phyloP scores from a whole-genome alignment of 352 stramenopile species.

The Globisporangium polare region DNA sequence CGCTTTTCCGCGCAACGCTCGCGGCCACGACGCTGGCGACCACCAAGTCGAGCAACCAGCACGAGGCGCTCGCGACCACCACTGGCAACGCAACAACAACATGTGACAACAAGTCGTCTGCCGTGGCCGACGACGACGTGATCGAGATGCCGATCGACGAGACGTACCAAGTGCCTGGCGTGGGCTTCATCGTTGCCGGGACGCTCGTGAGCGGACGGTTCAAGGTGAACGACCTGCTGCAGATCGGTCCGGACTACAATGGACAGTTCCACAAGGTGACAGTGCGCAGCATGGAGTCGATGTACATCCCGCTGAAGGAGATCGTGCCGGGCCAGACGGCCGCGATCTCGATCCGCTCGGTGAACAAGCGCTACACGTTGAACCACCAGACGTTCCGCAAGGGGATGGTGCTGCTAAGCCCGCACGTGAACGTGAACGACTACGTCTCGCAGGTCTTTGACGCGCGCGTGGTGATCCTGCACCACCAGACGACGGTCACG shows the following conservation, averaged over 20 bases:
- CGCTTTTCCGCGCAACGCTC: conserved; percentile 72
- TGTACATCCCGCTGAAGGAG: conserved; percentile 89
- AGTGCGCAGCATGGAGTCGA: conserved; percentile 86
- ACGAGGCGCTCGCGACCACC: conserved; percentile 25
- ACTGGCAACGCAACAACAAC: not conserved
- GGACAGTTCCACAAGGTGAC: conserved; percentile 85
- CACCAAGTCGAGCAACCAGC: conserved; percentile 55
- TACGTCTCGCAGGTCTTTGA: conserved; percentile 89
- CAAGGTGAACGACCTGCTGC: conserved; percentile 82
- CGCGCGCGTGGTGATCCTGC: conserved; percentile 91
- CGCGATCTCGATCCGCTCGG: conserved; percentile 79
- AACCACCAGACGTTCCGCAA: conserved; percentile 87
- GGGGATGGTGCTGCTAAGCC: conserved; percentile 90
- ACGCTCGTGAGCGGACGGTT: conserved; percentile 92
- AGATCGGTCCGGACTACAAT: conserved; percentile 88
- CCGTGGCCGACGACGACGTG: conserved; percentile 25
- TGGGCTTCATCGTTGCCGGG: conserved; percentile 92
- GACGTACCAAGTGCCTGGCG: conserved; percentile 90
- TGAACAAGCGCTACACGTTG: conserved; percentile 87
- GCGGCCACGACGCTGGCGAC: conserved; percentile 52
- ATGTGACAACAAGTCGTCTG: conserved; percentile 8
- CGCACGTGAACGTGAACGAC: conserved; percentile 64
- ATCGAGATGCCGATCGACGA: conserved; percentile 88
- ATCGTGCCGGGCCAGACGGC: conserved; percentile 82
- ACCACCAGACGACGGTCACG: conserved; percentile 94